Percentiles rank a stretch among this genome's conserved stretches.
These are phyloP conservation scores for Gnetum montanum DNA, from an alignment of 75 land plant species.

Conservation along the genomic window DNA sequence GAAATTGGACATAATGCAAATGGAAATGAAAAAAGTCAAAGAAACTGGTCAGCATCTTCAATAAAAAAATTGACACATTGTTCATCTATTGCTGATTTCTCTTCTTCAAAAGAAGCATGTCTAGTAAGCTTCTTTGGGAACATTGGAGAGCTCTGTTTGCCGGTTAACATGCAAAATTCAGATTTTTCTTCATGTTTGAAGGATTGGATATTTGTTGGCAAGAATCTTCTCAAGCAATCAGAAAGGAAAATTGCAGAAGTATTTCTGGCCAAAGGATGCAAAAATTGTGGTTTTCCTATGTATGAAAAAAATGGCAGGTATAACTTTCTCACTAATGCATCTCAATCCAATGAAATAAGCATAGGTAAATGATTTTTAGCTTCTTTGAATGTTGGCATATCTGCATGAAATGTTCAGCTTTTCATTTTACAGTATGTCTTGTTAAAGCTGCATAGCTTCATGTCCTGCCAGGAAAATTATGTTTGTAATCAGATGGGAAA, in stretches of 20 bases:
- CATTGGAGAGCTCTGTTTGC: constrained; percentile 10
- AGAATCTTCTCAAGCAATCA: neutral
- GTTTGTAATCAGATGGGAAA: too few relatives aligned
- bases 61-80: neutral
- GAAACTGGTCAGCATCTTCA: neutral
- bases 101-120: neutral
- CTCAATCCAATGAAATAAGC: too few relatives aligned
- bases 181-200: neutral
- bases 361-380: too few relatives aligned
- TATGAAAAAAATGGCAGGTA: neutral
- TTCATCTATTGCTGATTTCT: constrained; percentile 3
- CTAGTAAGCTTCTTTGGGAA: constrained; percentile 6
- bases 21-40: neutral
- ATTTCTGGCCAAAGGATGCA: constrained; percentile 7
- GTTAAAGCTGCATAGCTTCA: too few relatives aligned
- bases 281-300: constrained; percentile 9
- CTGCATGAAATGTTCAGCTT: too few relatives aligned
- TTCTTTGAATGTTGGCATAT: too few relatives aligned
- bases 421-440: too few relatives aligned
- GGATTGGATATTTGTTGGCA: constrained; percentile 8
- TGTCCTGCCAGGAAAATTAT: too few relatives aligned
- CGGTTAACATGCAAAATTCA: neutral
- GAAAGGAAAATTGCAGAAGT: neutral
- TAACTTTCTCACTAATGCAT: too few relatives aligned
- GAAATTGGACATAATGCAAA: neutral